These are phyloP conservation scores for Torrubiellomyces zombiae DNA, from an alignment of 2,329 filamentous ascomycete species.

Conservation along the genomic window DNA sequence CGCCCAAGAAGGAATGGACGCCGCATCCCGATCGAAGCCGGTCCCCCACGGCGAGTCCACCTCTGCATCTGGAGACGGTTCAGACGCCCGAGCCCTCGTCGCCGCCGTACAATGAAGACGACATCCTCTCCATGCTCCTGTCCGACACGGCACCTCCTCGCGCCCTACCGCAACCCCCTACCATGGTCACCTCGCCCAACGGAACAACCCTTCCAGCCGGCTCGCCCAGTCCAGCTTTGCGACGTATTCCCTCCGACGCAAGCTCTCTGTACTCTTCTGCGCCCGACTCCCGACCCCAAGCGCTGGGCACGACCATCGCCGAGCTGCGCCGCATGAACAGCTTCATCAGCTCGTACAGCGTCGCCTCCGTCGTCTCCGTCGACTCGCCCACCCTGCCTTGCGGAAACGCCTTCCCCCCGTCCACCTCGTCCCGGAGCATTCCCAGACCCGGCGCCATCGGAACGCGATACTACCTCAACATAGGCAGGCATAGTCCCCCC, in stretches of 20 bases:
- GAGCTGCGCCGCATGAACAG: conserved; percentile 43
- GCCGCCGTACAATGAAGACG: conserved; percentile 16
- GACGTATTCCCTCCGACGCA: conserved; percentile 9
- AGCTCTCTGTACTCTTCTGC: conserved; percentile 12
- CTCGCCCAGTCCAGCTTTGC: conserved; percentile 10
- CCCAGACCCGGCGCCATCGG: conserved; percentile 18
- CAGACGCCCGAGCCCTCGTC: conserved; percentile 9
- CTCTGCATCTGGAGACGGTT: no score
- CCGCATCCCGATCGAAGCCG: conserved; percentile 1
- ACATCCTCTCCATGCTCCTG: conserved; percentile 16
- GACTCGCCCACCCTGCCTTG: conserved; percentile 24
- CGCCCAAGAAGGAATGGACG: conserved; percentile 4
- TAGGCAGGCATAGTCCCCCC: conserved; percentile 14
- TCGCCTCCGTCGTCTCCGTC: conserved; percentile 17
- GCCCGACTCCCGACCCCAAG: conserved; percentile 6
- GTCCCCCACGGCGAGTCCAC: conserved; percentile 5
- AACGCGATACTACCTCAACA: conserved; percentile 28
- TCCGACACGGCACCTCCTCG: conserved; percentile 8
- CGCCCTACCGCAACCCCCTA: conserved; percentile 14
- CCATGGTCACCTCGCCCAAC: conserved; percentile 11
- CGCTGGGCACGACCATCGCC: conserved; percentile 26
- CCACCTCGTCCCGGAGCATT: no score
- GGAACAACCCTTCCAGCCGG: conserved; percentile 11
- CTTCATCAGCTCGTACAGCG: conserved; percentile 27
- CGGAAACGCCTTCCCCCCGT: conserved; percentile 20